Evolutionary conservation across 177 flowering plant species (phyloP).

Genomic region (Vitis hybrid): DNA sequence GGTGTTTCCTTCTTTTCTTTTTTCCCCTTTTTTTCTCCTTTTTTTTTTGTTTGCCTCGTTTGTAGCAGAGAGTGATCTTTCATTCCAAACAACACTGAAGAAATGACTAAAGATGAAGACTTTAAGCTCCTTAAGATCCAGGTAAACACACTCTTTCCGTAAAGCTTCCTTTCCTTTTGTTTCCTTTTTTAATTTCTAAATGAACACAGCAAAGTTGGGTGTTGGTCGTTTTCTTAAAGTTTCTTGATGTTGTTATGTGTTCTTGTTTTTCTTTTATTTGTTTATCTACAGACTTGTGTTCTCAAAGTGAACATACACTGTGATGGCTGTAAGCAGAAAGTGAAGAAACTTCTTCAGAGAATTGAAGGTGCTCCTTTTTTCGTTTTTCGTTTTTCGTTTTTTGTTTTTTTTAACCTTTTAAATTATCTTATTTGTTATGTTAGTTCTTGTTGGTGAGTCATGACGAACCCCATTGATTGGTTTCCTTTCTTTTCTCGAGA

Average conservation of each 20-base stretch:
- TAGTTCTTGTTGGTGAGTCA: background rate
- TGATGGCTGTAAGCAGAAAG: constrained; percentile 85
- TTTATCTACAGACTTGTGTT: constrained; percentile 52
- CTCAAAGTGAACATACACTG: constrained; percentile 79
- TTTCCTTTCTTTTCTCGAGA: too few species aligned
- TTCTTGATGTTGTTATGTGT: constrained; percentile 10
- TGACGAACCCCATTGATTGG: too few species aligned
- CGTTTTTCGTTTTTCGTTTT: background rate
- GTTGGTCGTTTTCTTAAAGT: constrained; percentile 20
- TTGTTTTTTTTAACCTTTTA: background rate
- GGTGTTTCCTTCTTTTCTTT: background rate
- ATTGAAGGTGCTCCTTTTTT: constrained; percentile 59
- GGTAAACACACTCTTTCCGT: constrained; percentile 30
- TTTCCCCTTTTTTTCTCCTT: constrained; percentile 3
- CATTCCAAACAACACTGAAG: constrained; percentile 22
- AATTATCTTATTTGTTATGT: background rate
- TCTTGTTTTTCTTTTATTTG: constrained; percentile 7
- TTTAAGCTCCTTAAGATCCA: constrained; percentile 81
- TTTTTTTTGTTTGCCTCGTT: constrained; percentile 7
- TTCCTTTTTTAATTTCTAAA: constrained; percentile 2
- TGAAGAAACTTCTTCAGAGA: constrained; percentile 78
- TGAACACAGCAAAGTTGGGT: constrained; percentile 8
- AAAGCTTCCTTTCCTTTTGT: constrained; percentile 10
- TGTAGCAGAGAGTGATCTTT: constrained; percentile 4
- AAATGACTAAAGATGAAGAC: constrained; percentile 75